Percentiles rank a stretch among this genome's conserved stretches.
These are phyloP conservation scores for Isatis lusitanica DNA, from an alignment of 441 rosid genomes.

Conservation along the genomic window DNA sequence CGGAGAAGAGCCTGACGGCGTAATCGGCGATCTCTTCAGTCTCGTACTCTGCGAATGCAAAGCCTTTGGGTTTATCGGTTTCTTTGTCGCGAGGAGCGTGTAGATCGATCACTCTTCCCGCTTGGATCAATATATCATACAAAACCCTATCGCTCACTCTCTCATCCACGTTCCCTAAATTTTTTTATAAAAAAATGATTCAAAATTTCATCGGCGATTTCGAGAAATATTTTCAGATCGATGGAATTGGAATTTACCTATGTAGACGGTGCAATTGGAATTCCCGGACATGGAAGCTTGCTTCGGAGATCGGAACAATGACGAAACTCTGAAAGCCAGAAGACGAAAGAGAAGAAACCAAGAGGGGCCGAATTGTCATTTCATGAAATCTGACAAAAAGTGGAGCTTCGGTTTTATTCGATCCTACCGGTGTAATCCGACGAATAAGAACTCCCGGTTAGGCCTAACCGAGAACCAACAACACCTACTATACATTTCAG, in stretches of 20 bases:
- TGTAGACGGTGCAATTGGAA: slow-evolving; percentile 53
- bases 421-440: too few species aligned
- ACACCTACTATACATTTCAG: too few species aligned
- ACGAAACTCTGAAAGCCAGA: slow-evolving; percentile 12
- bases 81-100: slow-evolving; percentile 81
- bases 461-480: too few species aligned
- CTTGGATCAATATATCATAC: slow-evolving; percentile 85
- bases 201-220: not conserved
- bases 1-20: slow-evolving; percentile 86
- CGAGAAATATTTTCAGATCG: not conserved
- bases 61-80: slow-evolving; percentile 84
- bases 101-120: slow-evolving; percentile 76
- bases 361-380: too few species aligned
- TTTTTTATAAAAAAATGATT: not conserved
- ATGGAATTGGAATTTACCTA: slow-evolving; percentile 39
- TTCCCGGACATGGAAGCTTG: slow-evolving; percentile 48
- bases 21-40: slow-evolving; percentile 80
- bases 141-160: slow-evolving; percentile 81
- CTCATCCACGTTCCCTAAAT: slow-evolving; percentile 77
- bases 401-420: too few species aligned
- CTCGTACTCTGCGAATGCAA: slow-evolving; percentile 86
- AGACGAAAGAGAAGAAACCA: not conserved
- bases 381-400: too few species aligned
- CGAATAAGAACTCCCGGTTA: too few species aligned
- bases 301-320: not conserved